A percentile compares a stretch with the other conserved stretches of the same genome.
Evolutionary conservation across 73 alveolate genomes (phyloP).

Genomic region (Halteria grandinella): DNA sequence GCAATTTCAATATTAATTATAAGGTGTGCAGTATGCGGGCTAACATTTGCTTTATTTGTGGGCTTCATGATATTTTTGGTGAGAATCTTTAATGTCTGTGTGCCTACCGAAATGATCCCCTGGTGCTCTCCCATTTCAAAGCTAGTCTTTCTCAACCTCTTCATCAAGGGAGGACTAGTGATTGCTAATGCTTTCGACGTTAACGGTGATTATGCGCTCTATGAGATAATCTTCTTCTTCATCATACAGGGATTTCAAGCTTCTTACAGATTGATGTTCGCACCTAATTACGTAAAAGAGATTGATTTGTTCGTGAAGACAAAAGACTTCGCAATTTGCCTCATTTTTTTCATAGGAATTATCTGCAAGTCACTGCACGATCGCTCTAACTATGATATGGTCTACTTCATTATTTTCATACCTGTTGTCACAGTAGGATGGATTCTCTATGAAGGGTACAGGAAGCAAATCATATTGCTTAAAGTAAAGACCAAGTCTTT

Average conservation of each 20-base stretch:
- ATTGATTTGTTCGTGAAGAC: neutral
- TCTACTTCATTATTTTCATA: conserved; percentile 1
- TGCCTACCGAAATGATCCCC: conserved; percentile 9
- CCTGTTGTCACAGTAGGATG: conserved; percentile 15
- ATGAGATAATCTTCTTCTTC: neutral
- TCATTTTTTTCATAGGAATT: neutral
- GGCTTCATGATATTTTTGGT: neutral
- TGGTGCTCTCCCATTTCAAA: conserved; percentile 36
- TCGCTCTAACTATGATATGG: neutral
- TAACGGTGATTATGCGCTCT: neutral
- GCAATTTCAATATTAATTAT: too few relatives aligned
- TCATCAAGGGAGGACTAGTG: neutral
- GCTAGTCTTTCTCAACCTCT: neutral
- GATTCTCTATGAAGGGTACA: neutral
- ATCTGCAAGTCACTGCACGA: neutral
- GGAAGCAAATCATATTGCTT: neutral
- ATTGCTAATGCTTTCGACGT: neutral
- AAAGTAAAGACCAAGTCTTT: neutral
- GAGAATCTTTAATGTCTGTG: neutral
- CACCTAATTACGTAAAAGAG: conserved; percentile 2
- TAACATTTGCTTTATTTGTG: neutral
- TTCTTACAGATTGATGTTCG: conserved; percentile 3
- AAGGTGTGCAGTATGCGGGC: too few relatives aligned
- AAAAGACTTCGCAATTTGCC: neutral
- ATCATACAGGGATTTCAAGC: conserved; percentile 2